These are phyloP conservation scores for Plasmodium falciparum DNA, from an alignment of 169 alveolate species.

Conservation along the genomic window DNA sequence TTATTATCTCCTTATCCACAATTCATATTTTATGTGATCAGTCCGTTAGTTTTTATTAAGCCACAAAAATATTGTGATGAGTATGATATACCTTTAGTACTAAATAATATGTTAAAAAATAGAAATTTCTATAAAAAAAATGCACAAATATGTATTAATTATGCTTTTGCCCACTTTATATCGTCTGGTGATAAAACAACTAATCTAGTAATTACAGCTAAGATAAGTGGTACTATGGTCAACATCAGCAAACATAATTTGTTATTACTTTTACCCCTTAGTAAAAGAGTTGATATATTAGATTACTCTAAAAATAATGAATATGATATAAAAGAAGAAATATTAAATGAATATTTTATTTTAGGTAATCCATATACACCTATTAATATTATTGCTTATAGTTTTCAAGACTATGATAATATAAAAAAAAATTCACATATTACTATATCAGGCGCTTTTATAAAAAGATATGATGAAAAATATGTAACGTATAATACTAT, in stretches of 20 bases:
- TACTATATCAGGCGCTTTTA: slow-evolving; percentile 65
- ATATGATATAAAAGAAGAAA: slow-evolving; percentile 75
- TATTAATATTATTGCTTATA: slow-evolving; percentile 44
- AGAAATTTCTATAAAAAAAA: slow-evolving; percentile 61
- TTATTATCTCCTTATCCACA: slow-evolving; percentile 56
- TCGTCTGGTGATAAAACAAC: slow-evolving; percentile 40
- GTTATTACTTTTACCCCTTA: slow-evolving; percentile 43
- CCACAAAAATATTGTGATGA: slow-evolving; percentile 68
- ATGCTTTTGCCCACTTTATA: slow-evolving; percentile 77
- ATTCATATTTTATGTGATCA: slow-evolving; percentile 55
- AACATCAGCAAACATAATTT: slow-evolving; percentile 40
- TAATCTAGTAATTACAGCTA: slow-evolving; percentile 45
- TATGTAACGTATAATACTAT: slow-evolving; percentile 14
- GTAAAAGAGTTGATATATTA: slow-evolving; percentile 65
- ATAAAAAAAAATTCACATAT: slow-evolving; percentile 35
- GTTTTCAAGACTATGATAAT: slow-evolving; percentile 43
- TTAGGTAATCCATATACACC: slow-evolving; percentile 75
- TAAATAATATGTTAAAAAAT: slow-evolving; percentile 70
- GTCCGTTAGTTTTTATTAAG: slow-evolving; percentile 66
- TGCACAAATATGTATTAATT: slow-evolving; percentile 69
- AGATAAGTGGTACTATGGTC: slow-evolving; percentile 69
- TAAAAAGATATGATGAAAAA: slow-evolving; percentile 30
- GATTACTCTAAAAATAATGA: slow-evolving; percentile 49
- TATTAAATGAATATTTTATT: slow-evolving; percentile 65
- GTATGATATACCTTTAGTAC: slow-evolving; percentile 66